phyloP scores from a whole-genome alignment of 768 basidiomycete species.

The Boletus vermiculosoides region DNA sequence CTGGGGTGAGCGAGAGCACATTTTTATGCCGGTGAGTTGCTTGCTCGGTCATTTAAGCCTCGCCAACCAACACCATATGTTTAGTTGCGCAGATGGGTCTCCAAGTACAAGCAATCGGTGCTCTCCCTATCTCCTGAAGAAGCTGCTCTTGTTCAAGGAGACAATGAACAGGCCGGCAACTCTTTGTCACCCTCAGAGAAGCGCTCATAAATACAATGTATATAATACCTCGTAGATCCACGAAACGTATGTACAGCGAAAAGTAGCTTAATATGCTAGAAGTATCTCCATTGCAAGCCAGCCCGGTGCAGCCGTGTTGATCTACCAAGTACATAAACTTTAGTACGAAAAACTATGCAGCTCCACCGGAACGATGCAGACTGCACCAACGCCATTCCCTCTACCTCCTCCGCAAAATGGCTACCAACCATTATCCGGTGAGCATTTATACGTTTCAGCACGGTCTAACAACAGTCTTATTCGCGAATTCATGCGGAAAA shows the following conservation, averaged over 20 bases:
- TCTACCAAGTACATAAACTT: conserved; percentile 45
- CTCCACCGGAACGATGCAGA: conserved; percentile 61
- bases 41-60: background rate
- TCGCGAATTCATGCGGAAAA: conserved; percentile 29
- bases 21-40: conserved; percentile 60
- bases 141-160: conserved; percentile 25
- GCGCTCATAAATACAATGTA: background rate
- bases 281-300: conserved; percentile 5
- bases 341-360: conserved; percentile 74
- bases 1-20: conserved; percentile 70
- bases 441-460: conserved; percentile 27
- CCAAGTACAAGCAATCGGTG: conserved; percentile 47
- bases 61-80: background rate
- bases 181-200: conserved; percentile 7
- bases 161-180: background rate
- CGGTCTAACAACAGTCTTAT: conserved; percentile 14
- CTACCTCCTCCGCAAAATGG: conserved; percentile 37
- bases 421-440: conserved; percentile 37
- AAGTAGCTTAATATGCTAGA: conserved; percentile 1
- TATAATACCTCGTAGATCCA: background rate
- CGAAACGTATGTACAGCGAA: background rate
- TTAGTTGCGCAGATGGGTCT: conserved; percentile 61
- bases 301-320: background rate
- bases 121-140: conserved; percentile 62
- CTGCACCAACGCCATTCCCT: conserved; percentile 38